A percentile compares a stretch with the other conserved stretches of the same genome.
Conservation (phyloP, 1,284 basidiomycete genomes). For the Cutaneotrichosporon sp. region DNA sequence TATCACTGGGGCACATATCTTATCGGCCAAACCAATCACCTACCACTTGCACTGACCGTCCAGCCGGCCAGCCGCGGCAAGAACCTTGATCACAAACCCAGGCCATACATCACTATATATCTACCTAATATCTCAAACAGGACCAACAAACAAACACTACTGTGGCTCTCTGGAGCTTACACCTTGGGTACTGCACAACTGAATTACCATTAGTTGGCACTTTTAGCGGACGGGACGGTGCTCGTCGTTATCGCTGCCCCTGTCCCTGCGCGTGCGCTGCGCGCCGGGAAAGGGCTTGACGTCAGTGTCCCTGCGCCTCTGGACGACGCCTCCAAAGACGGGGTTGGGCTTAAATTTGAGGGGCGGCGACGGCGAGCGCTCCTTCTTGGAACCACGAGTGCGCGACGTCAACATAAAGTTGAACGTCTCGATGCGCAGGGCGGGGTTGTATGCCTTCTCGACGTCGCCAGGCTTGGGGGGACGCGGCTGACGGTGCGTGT, state of each 20-base stretch:
- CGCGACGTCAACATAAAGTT: constrained; percentile 9
- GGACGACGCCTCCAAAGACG: constrained; percentile 2
- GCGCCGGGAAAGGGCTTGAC: neutral
- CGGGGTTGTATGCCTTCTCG: neutral
- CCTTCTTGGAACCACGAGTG: neutral
- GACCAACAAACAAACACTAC: neutral
- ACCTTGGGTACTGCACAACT: neutral
- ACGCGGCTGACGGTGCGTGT: constrained; percentile 17
- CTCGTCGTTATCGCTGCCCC: constrained; percentile 5
- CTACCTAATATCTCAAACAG: neutral
- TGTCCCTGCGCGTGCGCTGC: neutral
- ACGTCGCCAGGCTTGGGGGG: constrained; percentile 6
- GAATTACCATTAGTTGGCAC: neutral
- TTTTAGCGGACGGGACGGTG: neutral
- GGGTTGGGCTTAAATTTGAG: neutral
- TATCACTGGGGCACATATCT: too few species aligned
- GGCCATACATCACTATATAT: neutral
- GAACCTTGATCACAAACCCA: too few species aligned
- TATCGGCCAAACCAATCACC: neutral
- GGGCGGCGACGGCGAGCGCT: neutral
- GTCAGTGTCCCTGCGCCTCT: neutral
- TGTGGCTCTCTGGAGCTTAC: neutral
- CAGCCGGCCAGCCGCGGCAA: too few species aligned
- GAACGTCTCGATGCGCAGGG: constrained; percentile 5
- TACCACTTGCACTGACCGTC: neutral